Percentiles rank a stretch among this genome's conserved stretches.
Conservation (phyloP, 2,329 filamentous ascomycete species). For the Penicillium sp. region DNA sequence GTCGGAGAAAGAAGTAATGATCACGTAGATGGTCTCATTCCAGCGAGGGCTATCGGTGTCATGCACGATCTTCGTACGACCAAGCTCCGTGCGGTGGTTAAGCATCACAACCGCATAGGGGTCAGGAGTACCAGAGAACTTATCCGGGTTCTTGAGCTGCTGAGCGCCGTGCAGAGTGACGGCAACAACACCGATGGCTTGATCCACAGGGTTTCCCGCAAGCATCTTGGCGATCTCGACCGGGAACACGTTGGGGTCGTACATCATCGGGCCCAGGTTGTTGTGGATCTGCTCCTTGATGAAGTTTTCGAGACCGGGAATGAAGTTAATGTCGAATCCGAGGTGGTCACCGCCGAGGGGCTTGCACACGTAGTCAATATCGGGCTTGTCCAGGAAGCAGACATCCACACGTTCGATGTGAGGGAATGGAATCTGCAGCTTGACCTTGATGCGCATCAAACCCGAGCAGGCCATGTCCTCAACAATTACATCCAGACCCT, state of each 20-base stretch:
- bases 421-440: conserved; percentile 92
- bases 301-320: conserved; percentile 87
- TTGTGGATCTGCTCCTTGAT: conserved; percentile 96
- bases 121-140: conserved; percentile 86
- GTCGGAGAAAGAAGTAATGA: conserved; percentile 87
- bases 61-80: conserved; percentile 80
- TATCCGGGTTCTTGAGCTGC: conserved; percentile 91
- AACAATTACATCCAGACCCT: conserved; percentile 94
- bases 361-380: conserved; percentile 96
- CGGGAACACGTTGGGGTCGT: conserved; percentile 93
- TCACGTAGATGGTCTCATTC: conserved; percentile 96
- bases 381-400: conserved; percentile 84
- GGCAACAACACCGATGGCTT: conserved; percentile 90
- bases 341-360: conserved; percentile 92
- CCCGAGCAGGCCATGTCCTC: conserved; percentile 97
- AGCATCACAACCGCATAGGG: conserved; percentile 84
- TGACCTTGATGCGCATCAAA: conserved; percentile 94
- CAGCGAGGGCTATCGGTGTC: conserved; percentile 85
- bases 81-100: conserved; percentile 76
- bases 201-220: conserved; percentile 86
- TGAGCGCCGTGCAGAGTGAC: conserved; percentile 87
- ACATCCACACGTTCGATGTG: conserved; percentile 94
- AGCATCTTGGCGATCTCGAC: conserved; percentile 99
- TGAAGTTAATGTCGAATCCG: conserved; percentile 98
- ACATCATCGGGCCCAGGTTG: conserved; percentile 96